Conservation (phyloP, 495 filamentous ascomycete species). For the Neurospora cerealis region DNA sequence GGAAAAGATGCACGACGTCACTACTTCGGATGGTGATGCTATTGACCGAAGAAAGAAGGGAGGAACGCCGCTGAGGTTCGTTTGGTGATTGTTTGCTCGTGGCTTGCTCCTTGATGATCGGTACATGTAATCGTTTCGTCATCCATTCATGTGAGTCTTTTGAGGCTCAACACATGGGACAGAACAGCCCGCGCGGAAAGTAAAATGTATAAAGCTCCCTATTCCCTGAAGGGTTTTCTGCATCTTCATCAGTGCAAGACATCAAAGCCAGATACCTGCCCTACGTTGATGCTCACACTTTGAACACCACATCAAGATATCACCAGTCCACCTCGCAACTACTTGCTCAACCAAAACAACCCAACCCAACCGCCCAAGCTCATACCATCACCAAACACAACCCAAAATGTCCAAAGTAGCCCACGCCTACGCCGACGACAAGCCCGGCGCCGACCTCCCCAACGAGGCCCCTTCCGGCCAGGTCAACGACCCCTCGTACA, state of each 20-base stretch:
- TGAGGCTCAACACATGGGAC: neutral
- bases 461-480: constrained; percentile 10
- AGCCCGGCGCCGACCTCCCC: constrained; percentile 12
- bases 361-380: neutral
- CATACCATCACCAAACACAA: neutral
- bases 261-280: too few relatives aligned
- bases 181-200: neutral
- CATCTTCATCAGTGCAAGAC: too few relatives aligned
- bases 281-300: too few relatives aligned
- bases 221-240: neutral
- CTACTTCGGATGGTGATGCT: neutral
- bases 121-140: neutral
- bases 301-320: neutral
- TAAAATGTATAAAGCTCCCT: neutral
- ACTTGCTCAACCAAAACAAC: neutral
- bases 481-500: constrained; percentile 24
- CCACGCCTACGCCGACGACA: constrained; percentile 11
- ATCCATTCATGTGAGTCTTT: neutral
- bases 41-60: neutral
- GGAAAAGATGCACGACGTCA: neutral
- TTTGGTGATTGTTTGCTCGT: neutral
- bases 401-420: constrained; percentile 17
- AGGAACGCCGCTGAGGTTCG: neutral
- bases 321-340: neutral
- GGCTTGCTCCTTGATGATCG: neutral